These are phyloP conservation scores for Fusarium palustre DNA, from an alignment of 2,329 filamentous ascomycete species.

Conservation along the genomic window DNA sequence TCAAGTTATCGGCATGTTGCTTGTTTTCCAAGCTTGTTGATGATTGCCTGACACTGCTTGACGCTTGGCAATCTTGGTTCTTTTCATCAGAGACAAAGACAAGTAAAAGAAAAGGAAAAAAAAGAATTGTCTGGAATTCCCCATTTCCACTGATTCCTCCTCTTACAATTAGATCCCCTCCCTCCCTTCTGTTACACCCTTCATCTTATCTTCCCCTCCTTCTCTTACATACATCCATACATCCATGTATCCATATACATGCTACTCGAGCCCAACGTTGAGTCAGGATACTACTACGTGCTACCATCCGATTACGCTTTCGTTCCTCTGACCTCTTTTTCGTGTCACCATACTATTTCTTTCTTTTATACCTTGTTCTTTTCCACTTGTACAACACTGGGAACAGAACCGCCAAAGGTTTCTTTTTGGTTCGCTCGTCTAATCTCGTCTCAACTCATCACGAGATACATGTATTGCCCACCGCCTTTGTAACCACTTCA, in stretches of 20 bases:
- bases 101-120: background rate
- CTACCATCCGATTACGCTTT: slow-evolving; percentile 17
- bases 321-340: slow-evolving; percentile 12
- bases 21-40: background rate
- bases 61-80: slow-evolving; percentile 12
- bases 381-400: slow-evolving; percentile 2
- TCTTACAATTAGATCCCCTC: slow-evolving; percentile 12
- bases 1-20: slow-evolving; percentile 22
- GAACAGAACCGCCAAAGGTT: background rate
- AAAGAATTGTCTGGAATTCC: slow-evolving; percentile 30
- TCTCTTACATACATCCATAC: slow-evolving; percentile 30
- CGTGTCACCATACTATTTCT: slow-evolving; percentile 14
- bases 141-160: slow-evolving; percentile 32
- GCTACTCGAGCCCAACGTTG: slow-evolving; percentile 27
- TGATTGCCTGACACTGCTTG: slow-evolving; percentile 23
- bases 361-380: slow-evolving; percentile 4
- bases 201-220: slow-evolving; percentile 20
- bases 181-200: slow-evolving; percentile 10
- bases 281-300: slow-evolving; percentile 14
- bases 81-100: slow-evolving; percentile 5
- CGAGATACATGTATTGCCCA: slow-evolving; percentile 36
- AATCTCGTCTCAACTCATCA: slow-evolving; percentile 22
- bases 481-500: slow-evolving; percentile 31
- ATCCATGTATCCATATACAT: slow-evolving; percentile 5
- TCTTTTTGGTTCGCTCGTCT: slow-evolving; percentile 5